A percentile compares a stretch with the other conserved stretches of the same genome.
Evolutionary conservation across 495 filamentous ascomycete species (phyloP).

Genomic region (Aspergillus bertholletiae): DNA sequence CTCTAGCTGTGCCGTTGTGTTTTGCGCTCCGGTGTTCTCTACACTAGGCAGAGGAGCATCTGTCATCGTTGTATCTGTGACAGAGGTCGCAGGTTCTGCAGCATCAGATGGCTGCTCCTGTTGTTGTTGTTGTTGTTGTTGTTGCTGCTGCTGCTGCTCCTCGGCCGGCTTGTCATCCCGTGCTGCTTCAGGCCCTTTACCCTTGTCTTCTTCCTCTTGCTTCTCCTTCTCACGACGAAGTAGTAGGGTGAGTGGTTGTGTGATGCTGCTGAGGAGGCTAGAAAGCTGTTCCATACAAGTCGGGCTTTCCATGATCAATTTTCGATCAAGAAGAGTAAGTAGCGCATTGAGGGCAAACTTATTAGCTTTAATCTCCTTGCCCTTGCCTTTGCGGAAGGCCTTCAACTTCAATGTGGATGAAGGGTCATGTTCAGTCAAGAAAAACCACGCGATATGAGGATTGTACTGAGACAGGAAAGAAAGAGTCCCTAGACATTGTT

Average conservation of each 20-base stretch:
- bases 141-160: slow-evolving; percentile 10
- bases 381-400: slow-evolving; percentile 79
- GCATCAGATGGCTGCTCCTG: slow-evolving; percentile 18
- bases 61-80: slow-evolving; percentile 40
- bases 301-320: slow-evolving; percentile 91
- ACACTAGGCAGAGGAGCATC: slow-evolving; percentile 36
- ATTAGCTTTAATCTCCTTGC: slow-evolving; percentile 74
- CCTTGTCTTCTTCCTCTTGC: slow-evolving; percentile 56
- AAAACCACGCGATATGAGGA: slow-evolving; percentile 81
- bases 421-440: slow-evolving; percentile 91
- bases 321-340: slow-evolving; percentile 80
- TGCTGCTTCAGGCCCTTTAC: slow-evolving; percentile 40
- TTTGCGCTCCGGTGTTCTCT: slow-evolving; percentile 27
- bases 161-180: slow-evolving; percentile 23
- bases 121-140: slow-evolving; percentile 12
- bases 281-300: slow-evolving; percentile 93
- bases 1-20: slow-evolving; percentile 12
- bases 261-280: slow-evolving; percentile 79
- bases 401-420: slow-evolving; percentile 69
- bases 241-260: slow-evolving; percentile 76
- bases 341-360: slow-evolving; percentile 92
- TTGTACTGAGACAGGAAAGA: slow-evolving; percentile 79
- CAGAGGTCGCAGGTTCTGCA: slow-evolving; percentile 13
- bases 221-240: slow-evolving; percentile 81
- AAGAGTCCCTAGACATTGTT: slow-evolving; percentile 85